These are phyloP conservation scores for Salix brachista DNA, from an alignment of 345 rosid genomes.

Conservation along the genomic window DNA sequence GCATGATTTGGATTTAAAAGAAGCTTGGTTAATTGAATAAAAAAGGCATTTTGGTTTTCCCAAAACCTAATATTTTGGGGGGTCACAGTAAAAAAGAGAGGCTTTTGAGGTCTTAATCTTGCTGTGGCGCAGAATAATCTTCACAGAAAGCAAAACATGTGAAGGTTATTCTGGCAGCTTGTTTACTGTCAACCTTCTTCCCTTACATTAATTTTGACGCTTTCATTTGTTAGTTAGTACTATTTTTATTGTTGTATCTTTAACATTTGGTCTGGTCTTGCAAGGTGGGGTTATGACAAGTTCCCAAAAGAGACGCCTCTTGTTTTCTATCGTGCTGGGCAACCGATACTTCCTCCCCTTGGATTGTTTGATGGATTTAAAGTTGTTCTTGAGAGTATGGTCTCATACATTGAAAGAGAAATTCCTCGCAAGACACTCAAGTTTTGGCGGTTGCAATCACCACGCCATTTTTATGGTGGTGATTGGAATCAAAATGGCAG, in stretches of 20 bases:
- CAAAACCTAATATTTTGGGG: too few relatives aligned
- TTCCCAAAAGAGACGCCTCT: slow-evolving; percentile 86
- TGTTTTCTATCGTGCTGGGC: slow-evolving; percentile 63
- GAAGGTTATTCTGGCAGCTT: too few relatives aligned
- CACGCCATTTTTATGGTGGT: slow-evolving; percentile 84
- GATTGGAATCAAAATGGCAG: slow-evolving; percentile 97
- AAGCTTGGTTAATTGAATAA: neutral
- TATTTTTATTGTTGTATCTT: neutral
- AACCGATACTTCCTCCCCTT: slow-evolving; percentile 66
- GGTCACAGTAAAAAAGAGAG: neutral
- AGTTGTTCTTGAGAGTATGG: slow-evolving; percentile 72
- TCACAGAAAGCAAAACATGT: too few relatives aligned
- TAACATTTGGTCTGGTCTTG: neutral
- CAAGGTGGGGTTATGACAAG: slow-evolving; percentile 91
- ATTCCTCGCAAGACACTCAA: slow-evolving; percentile 60
- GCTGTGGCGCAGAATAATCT: too few relatives aligned
- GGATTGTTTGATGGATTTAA: slow-evolving; percentile 65
- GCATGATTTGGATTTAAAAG: too few relatives aligned
- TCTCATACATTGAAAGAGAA: slow-evolving; percentile 51
- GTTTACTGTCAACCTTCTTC: too few relatives aligned
- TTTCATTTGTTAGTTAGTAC: neutral
- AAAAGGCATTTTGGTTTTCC: neutral
- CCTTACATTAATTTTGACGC: neutral
- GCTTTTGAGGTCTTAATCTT: too few relatives aligned
- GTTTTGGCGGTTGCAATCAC: slow-evolving; percentile 94